These are phyloP conservation scores for Bauhinia variegata DNA, from an alignment of 306 rosid genomes.

Conservation along the genomic window DNA sequence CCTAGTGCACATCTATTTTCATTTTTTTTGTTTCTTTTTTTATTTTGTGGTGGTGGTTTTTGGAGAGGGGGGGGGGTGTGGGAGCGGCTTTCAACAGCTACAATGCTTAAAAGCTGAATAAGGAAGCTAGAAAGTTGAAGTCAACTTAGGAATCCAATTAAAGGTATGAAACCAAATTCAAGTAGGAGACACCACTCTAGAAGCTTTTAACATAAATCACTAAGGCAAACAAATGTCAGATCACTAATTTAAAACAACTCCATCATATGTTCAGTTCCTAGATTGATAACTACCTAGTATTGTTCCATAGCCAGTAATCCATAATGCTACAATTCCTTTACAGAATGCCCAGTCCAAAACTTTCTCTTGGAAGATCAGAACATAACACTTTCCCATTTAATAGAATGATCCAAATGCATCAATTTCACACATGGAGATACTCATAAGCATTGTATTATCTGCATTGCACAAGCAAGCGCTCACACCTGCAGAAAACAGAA, in stretches of 20 bases:
- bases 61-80: too few species aligned
- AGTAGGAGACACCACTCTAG: not conserved
- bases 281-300: not conserved
- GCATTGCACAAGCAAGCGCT: conserved; percentile 19
- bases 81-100: not conserved
- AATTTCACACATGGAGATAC: not conserved
- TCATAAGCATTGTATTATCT: conserved; percentile 7
- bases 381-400: not conserved
- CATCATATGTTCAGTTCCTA: not conserved
- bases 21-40: too few species aligned
- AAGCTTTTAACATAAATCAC: not conserved
- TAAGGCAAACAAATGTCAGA: not conserved
- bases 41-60: too few species aligned
- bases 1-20: too few species aligned
- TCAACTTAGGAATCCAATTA: too few species aligned
- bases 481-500: conserved; percentile 11
- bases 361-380: not conserved
- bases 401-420: not conserved
- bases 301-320: not conserved
- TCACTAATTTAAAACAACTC: not conserved
- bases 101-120: not conserved
- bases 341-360: conserved; percentile 2
- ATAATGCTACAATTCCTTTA: not conserved
- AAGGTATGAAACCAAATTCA: not conserved
- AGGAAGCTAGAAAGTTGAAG: too few species aligned